These are phyloP conservation scores for Acrocalymma vagum DNA, from an alignment of 2,329 filamentous ascomycete genomes.

Conservation along the genomic window DNA sequence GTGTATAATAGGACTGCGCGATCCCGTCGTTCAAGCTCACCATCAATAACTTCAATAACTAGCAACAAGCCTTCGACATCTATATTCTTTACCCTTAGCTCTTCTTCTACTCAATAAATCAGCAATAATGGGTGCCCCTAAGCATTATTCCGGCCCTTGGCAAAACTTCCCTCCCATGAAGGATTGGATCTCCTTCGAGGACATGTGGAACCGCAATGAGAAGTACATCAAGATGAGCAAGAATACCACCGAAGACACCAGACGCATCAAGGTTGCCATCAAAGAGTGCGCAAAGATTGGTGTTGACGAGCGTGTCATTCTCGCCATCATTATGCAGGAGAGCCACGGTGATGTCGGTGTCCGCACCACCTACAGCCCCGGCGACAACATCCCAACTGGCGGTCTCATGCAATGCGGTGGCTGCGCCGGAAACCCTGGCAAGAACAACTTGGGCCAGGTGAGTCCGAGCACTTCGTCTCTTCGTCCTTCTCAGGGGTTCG, in stretches of 20 bases:
- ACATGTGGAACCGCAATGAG: slow-evolving; percentile 18
- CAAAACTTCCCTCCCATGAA: slow-evolving; percentile 15
- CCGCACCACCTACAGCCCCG: slow-evolving; percentile 12
- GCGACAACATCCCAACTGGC: slow-evolving; percentile 6
- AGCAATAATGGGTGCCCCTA: no score
- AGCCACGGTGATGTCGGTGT: slow-evolving; percentile 21
- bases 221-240: slow-evolving; percentile 7
- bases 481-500: no score
- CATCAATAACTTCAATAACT: no score
- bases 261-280: slow-evolving; percentile 16
- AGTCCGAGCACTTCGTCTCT: background rate
- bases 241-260: slow-evolving; percentile 14
- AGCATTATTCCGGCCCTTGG: slow-evolving; percentile 17
- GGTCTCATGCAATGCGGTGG: slow-evolving; percentile 21
- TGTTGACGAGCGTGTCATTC: slow-evolving; percentile 19
- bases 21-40: no score
- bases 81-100: no score
- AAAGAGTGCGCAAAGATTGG: slow-evolving; percentile 10
- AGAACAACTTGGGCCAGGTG: slow-evolving; percentile 18
- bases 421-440: slow-evolving; percentile 14
- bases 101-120: no score
- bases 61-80: no score
- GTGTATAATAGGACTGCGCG: no score
- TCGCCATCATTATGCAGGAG: slow-evolving; percentile 26
- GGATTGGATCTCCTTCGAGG: slow-evolving; percentile 13